phyloP scores from a whole-genome alignment of 345 rosid genomes.

The Psidium friedrichsthalianum region DNA sequence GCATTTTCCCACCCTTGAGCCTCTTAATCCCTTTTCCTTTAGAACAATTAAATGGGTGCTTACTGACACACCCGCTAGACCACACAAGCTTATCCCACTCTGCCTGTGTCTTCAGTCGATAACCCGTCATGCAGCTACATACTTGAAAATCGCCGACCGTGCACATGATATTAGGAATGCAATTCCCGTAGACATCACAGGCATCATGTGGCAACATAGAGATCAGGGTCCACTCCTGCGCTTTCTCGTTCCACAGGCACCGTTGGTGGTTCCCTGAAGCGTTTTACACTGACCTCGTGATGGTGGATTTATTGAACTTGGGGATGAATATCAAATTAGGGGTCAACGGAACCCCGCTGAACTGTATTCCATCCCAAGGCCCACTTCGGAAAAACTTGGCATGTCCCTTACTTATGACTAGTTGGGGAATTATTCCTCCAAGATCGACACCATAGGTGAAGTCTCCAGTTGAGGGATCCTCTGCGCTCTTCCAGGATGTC shows the following conservation, averaged over 20 bases:
- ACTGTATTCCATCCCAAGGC: background rate
- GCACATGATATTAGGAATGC: constrained; percentile 1
- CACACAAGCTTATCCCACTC: constrained; percentile 5
- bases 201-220: background rate
- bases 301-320: background rate
- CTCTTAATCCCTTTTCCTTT: background rate
- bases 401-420: background rate
- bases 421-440: background rate
- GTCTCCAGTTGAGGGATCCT: background rate
- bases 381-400: background rate
- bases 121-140: constrained; percentile 16
- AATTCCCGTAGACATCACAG: background rate
- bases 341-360: fast-evolving
- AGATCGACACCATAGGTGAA: background rate
- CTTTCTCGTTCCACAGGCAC: background rate
- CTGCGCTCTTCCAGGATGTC: background rate
- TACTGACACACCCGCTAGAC: constrained; percentile 10
- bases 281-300: background rate
- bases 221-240: background rate
- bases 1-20: constrained; percentile 4
- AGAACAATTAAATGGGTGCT: constrained; percentile 1
- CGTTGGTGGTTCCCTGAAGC: background rate
- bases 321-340: background rate
- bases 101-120: background rate
- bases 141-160: background rate